Conservation (phyloP, 106 monocot genomes). For the Agapanthus africanus region DNA sequence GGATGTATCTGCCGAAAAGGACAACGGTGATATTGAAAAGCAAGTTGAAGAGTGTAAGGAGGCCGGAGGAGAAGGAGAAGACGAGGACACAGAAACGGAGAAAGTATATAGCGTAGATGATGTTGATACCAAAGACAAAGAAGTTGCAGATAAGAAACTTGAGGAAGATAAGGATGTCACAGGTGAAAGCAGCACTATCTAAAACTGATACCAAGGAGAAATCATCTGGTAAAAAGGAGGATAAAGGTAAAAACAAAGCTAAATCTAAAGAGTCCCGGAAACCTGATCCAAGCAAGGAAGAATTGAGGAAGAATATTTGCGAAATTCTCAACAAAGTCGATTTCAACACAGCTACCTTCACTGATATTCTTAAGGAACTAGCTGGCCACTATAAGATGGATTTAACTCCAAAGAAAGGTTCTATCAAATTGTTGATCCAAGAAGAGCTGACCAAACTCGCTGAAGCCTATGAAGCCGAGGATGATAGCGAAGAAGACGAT, state of each 20-base stretch:
- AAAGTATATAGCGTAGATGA: background rate
- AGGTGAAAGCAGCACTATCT: background rate
- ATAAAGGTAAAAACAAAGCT: slow-evolving; percentile 32
- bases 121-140: too few species aligned
- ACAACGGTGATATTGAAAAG: too few species aligned
- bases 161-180: too few species aligned
- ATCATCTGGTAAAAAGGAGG: slow-evolving; percentile 35
- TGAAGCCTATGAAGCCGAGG: slow-evolving; percentile 40
- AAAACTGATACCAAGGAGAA: slow-evolving; percentile 8
- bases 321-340: slow-evolving; percentile 85
- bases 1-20: too few species aligned
- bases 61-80: too few species aligned
- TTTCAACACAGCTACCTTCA: slow-evolving; percentile 58
- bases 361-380: slow-evolving; percentile 53
- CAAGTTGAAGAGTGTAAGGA: too few species aligned
- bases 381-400: slow-evolving; percentile 49
- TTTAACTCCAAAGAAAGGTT: slow-evolving; percentile 44
- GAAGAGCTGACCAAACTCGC: slow-evolving; percentile 68
- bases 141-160: too few species aligned
- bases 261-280: slow-evolving; percentile 30
- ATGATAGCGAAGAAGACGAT: too few species aligned
- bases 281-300: slow-evolving; percentile 51
- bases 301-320: slow-evolving; percentile 62
- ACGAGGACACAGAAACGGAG: background rate
- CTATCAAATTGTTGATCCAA: slow-evolving; percentile 63